These are phyloP conservation scores for Dichotomocladium elegans DNA, from an alignment of 371 early-diverging fungal genomes.

Conservation along the genomic window DNA sequence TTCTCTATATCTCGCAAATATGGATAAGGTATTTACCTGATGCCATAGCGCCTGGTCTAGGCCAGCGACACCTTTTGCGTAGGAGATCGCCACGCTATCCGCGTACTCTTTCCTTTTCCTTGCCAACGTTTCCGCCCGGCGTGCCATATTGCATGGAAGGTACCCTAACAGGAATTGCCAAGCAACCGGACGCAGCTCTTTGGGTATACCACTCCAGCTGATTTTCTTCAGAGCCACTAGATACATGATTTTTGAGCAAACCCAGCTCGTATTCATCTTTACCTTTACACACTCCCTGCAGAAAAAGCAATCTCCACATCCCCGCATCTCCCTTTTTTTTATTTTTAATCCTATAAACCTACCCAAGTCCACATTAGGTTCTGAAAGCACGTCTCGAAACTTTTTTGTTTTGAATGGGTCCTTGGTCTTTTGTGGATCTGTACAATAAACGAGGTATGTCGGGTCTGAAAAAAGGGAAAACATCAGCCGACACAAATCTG, in stretches of 20 bases:
- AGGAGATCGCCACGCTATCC: conserved; percentile 77
- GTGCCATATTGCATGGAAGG: conserved; percentile 79
- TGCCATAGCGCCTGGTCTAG: conserved; percentile 88
- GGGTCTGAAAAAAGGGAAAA: too few species aligned
- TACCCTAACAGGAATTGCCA: conserved; percentile 94
- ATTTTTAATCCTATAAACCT: conserved; percentile 6
- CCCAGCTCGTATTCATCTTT: too few species aligned
- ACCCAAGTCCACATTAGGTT: conserved; percentile 76
- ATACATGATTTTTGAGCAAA: too few species aligned
- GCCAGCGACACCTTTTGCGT: conserved; percentile 72
- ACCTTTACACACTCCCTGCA: not conserved
- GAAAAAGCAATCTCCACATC: not conserved
- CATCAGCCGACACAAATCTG: too few species aligned
- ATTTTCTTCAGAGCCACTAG: conserved; percentile 65
- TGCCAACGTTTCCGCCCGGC: conserved; percentile 74
- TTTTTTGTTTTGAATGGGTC: conserved; percentile 43
- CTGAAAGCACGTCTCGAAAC: conserved; percentile 70
- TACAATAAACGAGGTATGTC: conserved; percentile 9
- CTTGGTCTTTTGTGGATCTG: conserved; percentile 13
- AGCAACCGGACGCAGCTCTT: conserved; percentile 76
- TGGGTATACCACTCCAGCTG: conserved; percentile 92
- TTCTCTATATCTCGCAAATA: not conserved
- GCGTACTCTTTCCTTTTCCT: conserved; percentile 90
- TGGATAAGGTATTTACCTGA: too few species aligned
- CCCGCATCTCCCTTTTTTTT: not conserved